Percentiles rank a stretch among this genome's conserved stretches.
These are phyloP conservation scores for Papilionanthe hybrid DNA, from an alignment of 116 monocot species.

Conservation along the genomic window DNA sequence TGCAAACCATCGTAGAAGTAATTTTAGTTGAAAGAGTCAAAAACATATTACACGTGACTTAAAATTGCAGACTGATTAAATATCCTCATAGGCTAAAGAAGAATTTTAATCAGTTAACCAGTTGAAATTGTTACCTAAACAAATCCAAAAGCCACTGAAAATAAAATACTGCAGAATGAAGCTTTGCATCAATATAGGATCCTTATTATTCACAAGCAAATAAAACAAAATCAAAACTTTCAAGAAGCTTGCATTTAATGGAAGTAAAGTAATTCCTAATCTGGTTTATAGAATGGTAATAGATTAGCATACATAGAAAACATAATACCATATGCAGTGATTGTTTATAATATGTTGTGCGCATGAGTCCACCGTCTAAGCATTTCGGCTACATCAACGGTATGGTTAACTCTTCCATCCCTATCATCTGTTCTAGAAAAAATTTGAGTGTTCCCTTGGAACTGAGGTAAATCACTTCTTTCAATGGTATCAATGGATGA, in stretches of 20 bases:
- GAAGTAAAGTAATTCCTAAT: not conserved
- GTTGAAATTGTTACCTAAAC: too few species aligned
- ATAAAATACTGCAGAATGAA: not conserved
- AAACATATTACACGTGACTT: not conserved
- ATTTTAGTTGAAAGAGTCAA: not conserved
- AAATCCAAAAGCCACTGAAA: not conserved
- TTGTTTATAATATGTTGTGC: conserved; percentile 88
- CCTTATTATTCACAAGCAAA: not conserved
- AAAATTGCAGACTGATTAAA: not conserved
- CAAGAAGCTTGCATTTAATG: not conserved
- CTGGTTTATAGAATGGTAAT: not conserved
- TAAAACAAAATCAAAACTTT: not conserved
- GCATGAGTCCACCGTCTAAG: conserved; percentile 99
- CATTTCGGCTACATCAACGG: conserved; percentile 96
- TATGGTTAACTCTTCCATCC: conserved; percentile 57
- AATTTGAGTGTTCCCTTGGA: conserved; percentile 38
- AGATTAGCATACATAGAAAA: not conserved
- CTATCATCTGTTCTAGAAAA: conserved; percentile 53
- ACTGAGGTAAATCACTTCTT: conserved; percentile 29
- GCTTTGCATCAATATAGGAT: not conserved
- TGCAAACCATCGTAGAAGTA: not conserved
- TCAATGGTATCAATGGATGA: conserved; percentile 29
- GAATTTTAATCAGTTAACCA: not conserved
- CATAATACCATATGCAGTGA: conserved; percentile 81
- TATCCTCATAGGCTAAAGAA: not conserved